These are phyloP conservation scores for Astragalus glycyphyllos DNA, from an alignment of 306 rosid genomes.

Conservation along the genomic window DNA sequence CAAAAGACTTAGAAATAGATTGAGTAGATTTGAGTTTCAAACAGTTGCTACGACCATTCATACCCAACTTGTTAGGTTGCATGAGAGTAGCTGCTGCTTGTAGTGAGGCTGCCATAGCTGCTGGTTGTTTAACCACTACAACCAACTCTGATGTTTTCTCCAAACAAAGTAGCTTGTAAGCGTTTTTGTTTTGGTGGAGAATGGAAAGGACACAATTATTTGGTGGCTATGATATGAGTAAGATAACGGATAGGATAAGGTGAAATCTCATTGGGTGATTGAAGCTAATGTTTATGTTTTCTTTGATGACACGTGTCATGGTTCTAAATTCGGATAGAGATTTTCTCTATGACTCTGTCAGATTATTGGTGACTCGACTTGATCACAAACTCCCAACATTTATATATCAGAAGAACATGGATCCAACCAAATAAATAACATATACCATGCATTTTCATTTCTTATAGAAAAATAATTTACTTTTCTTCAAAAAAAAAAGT, in stretches of 20 bases:
- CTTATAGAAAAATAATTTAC: too few relatives aligned
- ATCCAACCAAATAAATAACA: too few relatives aligned
- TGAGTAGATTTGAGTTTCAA: slow-evolving; percentile 70
- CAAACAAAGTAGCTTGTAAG: slow-evolving; percentile 31
- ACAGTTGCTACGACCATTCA: slow-evolving; percentile 41
- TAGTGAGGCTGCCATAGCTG: slow-evolving; percentile 91
- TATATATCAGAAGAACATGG: slow-evolving; percentile 1
- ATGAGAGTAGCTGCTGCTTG: slow-evolving; percentile 92
- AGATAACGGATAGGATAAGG: slow-evolving; percentile 94
- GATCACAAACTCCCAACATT: slow-evolving; percentile 3
- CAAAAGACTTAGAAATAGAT: slow-evolving; percentile 52
- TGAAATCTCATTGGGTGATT: slow-evolving; percentile 64
- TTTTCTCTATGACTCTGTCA: slow-evolving; percentile 37
- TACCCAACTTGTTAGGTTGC: slow-evolving; percentile 79
- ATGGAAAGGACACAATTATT: slow-evolving; percentile 36
- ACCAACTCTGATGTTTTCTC: slow-evolving; percentile 24
- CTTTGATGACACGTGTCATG: slow-evolving; percentile 57
- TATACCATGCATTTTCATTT: too few relatives aligned
- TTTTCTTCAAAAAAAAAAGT: too few relatives aligned
- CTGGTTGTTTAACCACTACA: not conserved
- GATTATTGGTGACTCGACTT: slow-evolving; percentile 30
- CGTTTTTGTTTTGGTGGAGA: slow-evolving; percentile 44
- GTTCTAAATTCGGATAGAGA: slow-evolving; percentile 51
- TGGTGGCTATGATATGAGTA: slow-evolving; percentile 57
- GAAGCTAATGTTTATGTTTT: slow-evolving; percentile 46